Evolutionary conservation across 306 rosid species (phyloP), one percentile per base, ranked within the genome.

Genomic region (Erythrophleum fordii): DNA sequence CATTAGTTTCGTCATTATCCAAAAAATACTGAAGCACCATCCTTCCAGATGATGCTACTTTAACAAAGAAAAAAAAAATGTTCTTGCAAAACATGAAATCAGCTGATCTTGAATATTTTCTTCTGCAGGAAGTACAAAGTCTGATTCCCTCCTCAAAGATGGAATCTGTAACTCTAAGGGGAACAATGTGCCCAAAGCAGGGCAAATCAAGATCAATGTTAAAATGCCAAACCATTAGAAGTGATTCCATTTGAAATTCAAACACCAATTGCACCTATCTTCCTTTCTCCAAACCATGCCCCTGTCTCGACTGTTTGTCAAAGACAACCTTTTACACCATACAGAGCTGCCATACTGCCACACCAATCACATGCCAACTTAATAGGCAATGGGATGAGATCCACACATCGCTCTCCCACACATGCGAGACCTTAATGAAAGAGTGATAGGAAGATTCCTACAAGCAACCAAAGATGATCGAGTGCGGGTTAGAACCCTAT

Each of bases 21-120:
- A 17, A 13, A 61, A 8, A 18, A 53, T 61, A 31, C 65, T 11
- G 18, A 58, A 61, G 18, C 82, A 29, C 22, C 20, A 29, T 61
- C 68, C 20, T 61, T 61, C 68, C 68, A 34, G 44, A 6, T 7
- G 16, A 29, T 5, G 39, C 85, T 85, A 64, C 81, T 83, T 76
- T 77, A 51, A 58, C n/a, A n/a, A n/a, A n/a, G n/a, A 81, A 75
- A 65, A 69, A 73, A 35, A 18, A 64, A 64, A 6, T 18, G 8
- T n/a, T 35, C 7, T 18, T n/a, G 70, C 41, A 34, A 64, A 10
- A 26, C 37, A 25, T 5, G 34, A 13, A 59, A 59, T 12, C 65
- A 23, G 9, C 29, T 56, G 55, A 49, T 49, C 55, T n/a, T 49
- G 65, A 26, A 59, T 59, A 0, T 11, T 59, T 59, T 26, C 65